A percentile compares a stretch with the other conserved stretches of the same genome.
Conservation (phyloP, 352 stramenopile genomes). For the Globisporangium ultimum region DNA sequence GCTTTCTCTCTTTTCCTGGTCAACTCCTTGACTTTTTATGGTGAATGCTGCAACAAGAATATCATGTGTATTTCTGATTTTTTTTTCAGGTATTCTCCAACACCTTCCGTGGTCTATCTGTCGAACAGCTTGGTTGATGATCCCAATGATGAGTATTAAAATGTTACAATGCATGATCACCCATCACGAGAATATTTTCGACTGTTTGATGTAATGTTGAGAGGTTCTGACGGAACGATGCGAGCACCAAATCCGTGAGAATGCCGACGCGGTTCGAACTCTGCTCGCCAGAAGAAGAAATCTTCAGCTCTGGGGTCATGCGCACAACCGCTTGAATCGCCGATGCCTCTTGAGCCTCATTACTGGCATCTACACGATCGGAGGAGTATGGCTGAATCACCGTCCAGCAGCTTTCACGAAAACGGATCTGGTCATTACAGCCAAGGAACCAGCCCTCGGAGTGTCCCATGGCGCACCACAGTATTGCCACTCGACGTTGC, state of each 20-base stretch:
- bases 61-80: too few species aligned
- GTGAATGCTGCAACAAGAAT: too few species aligned
- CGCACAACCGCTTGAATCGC: background rate
- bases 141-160: too few species aligned
- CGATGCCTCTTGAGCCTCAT: background rate
- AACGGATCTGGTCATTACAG: background rate
- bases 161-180: too few species aligned
- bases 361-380: background rate
- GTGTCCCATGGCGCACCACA: background rate
- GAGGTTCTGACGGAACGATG: conserved; percentile 1
- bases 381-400: background rate
- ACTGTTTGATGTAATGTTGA: background rate
- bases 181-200: conserved; percentile 4
- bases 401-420: background rate
- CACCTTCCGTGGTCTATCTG: too few species aligned
- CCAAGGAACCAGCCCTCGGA: background rate
- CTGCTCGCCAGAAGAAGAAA: background rate
- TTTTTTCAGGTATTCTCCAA: too few species aligned
- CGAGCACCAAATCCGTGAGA: conserved; percentile 7
- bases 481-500: background rate
- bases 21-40: too few species aligned
- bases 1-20: too few species aligned
- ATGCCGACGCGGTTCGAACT: background rate
- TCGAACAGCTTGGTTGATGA: too few species aligned
- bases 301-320: conserved; percentile 3